Evolutionary conservation across 1,284 basidiomycete genomes (phyloP), one percentile per base, ranked within the genome.

Genomic region (Kalmanozyma brasiliensis): DNA sequence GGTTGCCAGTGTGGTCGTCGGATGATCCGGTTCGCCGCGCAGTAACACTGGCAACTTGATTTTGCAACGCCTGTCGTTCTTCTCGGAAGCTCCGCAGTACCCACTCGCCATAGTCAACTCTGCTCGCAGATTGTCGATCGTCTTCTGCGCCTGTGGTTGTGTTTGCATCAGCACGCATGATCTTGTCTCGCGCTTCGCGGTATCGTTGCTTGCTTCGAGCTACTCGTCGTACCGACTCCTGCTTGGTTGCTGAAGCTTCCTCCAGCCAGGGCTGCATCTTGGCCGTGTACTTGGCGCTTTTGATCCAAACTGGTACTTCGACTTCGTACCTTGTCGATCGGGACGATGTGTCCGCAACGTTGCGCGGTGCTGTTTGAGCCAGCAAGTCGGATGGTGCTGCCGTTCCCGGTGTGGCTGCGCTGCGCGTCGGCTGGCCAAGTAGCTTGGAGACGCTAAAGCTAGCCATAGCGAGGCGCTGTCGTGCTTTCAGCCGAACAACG

Each of bases 191-290:
- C 14, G 44, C 34, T 16, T 51, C 52, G 6, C 24, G 20, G 34
- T 68, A 68, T 4, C 43, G 34, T 19, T 45, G 17, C 29, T 49
- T 46, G 42, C 47, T 69, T 5, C 32, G 16, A 0, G 35, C 24
- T 10, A 38, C 32, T 9, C 66, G 55, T 32, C 52, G 36, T 2
- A 59, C 35, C 34, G 56, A 45, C 40, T 34, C 26, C 24, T 69
- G 49, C 52, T 56, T 48, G 6, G 55, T 55, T 11, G 52, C 45
- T 2, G 44, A 40, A n/a, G 44, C 22, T 17, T 49, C 24, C 32
- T 69, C 60, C 19, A 69, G 37, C 60, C 60, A 63, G 8, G 55
- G 55, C n/a, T 56, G 57, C 51, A 69, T 45, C 33, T 49, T 55
- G 29, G 66, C 51, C 6, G 66, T 63, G 41, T 63, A 69, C 20